Conservation (phyloP, 805 yeast genomes). For the Citeromyces matritensis region DNA sequence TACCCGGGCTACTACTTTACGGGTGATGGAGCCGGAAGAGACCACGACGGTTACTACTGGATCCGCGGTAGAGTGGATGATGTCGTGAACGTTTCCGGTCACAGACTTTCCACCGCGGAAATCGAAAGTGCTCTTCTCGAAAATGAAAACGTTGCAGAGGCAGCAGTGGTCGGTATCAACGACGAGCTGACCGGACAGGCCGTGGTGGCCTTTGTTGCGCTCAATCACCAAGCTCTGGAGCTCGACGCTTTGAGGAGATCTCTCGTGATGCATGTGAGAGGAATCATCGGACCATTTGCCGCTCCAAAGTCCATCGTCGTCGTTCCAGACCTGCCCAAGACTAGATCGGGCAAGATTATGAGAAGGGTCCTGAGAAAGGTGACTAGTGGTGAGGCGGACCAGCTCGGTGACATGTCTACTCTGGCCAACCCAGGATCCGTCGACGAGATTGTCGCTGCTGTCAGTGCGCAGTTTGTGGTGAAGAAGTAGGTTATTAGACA, state of each 20-base stretch:
- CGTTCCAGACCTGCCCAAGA: slow-evolving; percentile 91
- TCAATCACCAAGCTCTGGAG: slow-evolving; percentile 40
- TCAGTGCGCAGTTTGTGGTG: slow-evolving; percentile 26
- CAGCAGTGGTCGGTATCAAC: slow-evolving; percentile 92
- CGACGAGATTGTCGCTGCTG: slow-evolving; percentile 57
- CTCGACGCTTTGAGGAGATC: slow-evolving; percentile 53
- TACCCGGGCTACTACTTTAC: slow-evolving; percentile 92
- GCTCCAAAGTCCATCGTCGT: slow-evolving; percentile 79
- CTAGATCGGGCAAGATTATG: slow-evolving; percentile 97
- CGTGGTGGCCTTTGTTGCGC: slow-evolving; percentile 84
- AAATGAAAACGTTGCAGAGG: slow-evolving; percentile 71
- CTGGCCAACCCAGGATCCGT: slow-evolving; percentile 79
- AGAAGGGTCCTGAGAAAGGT: slow-evolving; percentile 93
- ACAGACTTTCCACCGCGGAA: slow-evolving; percentile 95
- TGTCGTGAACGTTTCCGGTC: slow-evolving; percentile 96
- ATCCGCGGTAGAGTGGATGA: slow-evolving; percentile 97
- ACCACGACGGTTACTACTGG: slow-evolving; percentile 93
- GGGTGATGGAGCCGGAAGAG: slow-evolving; percentile 98
- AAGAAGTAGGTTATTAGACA: slow-evolving; percentile 9
- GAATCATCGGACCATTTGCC: slow-evolving; percentile 88
- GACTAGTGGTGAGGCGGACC: slow-evolving; percentile 82
- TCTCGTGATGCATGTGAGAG: slow-evolving; percentile 77
- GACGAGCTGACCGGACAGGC: slow-evolving; percentile 98
- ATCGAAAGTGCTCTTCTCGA: slow-evolving; percentile 85
- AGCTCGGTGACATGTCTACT: slow-evolving; percentile 86